phyloP scores from a whole-genome alignment of 2,329 filamentous ascomycete species.

The Trematosphaeria pertusa region DNA sequence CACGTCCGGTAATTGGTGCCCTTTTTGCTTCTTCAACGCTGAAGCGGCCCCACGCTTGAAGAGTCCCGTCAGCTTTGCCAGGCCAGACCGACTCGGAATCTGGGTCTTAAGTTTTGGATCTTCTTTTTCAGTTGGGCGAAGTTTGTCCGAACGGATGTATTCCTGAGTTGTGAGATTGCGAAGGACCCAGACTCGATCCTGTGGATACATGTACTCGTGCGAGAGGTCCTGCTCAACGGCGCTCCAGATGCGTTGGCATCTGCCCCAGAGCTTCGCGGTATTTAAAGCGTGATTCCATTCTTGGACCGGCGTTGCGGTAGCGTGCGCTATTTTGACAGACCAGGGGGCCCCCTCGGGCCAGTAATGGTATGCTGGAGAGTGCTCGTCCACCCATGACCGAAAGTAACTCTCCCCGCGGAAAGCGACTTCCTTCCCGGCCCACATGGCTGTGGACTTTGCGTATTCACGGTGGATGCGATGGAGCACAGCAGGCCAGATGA shows the following conservation, averaged over 20 bases:
- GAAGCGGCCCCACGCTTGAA: neutral
- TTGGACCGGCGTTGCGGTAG: slow-evolving; percentile 1
- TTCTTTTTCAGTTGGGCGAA: slow-evolving; percentile 1
- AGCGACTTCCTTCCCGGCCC: slow-evolving; percentile 12
- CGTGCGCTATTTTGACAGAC: neutral
- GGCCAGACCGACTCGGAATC: neutral
- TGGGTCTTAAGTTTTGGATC: neutral
- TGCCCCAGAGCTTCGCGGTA: neutral
- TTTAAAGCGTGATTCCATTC: slow-evolving; percentile 5
- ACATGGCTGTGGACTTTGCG: slow-evolving; percentile 3
- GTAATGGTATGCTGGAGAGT: neutral
- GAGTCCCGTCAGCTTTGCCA: neutral
- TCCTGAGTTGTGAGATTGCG: slow-evolving; percentile 21
- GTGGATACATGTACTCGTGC: slow-evolving; percentile 7
- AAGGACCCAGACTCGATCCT: slow-evolving; percentile 15
- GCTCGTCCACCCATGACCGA: neutral
- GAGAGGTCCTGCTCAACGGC: slow-evolving; percentile 14
- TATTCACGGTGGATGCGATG: slow-evolving; percentile 10
- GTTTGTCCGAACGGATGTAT: slow-evolving; percentile 18
- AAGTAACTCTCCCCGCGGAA: slow-evolving; percentile 2
- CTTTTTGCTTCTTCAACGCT: too few relatives aligned
- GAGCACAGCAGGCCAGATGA: slow-evolving; percentile 14
- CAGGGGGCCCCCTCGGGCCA: too few relatives aligned
- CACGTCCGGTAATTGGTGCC: too few relatives aligned
- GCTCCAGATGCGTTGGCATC: slow-evolving; percentile 1